phyloP scores from a whole-genome alignment of 1,284 basidiomycete genomes.

The Ustanciosporium gigantosporum region DNA sequence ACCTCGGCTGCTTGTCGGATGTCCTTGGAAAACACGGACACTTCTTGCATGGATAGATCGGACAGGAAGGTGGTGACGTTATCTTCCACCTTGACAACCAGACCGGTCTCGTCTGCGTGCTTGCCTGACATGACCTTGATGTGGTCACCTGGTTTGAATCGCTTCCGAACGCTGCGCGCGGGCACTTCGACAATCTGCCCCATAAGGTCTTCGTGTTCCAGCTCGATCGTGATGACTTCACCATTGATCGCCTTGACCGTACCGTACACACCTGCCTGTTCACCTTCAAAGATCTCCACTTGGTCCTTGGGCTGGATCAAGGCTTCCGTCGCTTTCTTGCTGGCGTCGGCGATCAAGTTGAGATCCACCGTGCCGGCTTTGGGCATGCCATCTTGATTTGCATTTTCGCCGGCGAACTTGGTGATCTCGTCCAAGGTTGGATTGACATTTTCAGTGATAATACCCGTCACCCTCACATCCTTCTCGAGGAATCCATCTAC shows the following conservation, averaged over 20 bases:
- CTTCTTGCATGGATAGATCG: conserved; percentile 95
- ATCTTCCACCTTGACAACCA: conserved; percentile 80
- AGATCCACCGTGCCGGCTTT: conserved; percentile 68
- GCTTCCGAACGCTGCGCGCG: conserved; percentile 85
- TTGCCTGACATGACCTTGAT: conserved; percentile 97
- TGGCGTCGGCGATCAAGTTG: conserved; percentile 83
- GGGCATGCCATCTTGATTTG: conserved; percentile 37
- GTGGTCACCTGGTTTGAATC: conserved; percentile 95
- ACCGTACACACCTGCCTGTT: conserved; percentile 90
- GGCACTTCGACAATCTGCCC: conserved; percentile 81
- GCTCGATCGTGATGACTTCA: conserved; percentile 81
- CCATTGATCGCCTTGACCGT: conserved; percentile 84
- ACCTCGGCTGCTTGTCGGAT: conserved; percentile 95
- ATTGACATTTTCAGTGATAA: conserved; percentile 86
- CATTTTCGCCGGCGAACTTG: conserved; percentile 71
- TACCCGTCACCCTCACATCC: conserved; percentile 80
- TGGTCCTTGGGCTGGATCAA: conserved; percentile 97
- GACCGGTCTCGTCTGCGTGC: conserved; percentile 91
- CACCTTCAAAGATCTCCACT: conserved; percentile 95
- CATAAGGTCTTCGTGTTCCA: conserved; percentile 76
- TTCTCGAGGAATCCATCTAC: conserved; percentile 94
- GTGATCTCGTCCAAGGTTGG: conserved; percentile 96
- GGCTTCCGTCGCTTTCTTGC: conserved; percentile 79
- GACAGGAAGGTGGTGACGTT: conserved; percentile 94
- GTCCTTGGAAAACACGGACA: conserved; percentile 96